Conservation (phyloP, 495 filamentous ascomycete species). For the Podospora australis region DNA sequence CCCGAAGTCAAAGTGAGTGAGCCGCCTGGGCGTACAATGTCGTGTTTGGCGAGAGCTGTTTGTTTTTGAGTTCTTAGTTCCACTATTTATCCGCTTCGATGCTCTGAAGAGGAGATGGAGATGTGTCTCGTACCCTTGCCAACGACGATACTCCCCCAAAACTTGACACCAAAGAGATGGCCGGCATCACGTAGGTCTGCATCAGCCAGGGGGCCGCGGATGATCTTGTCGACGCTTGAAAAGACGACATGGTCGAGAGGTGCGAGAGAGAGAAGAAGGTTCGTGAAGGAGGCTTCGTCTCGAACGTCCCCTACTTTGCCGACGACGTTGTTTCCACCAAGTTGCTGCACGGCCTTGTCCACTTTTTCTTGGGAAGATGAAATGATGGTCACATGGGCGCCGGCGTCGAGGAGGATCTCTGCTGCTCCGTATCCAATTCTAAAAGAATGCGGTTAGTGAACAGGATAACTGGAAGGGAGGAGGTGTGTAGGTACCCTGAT, state of each 20-base stretch:
- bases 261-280: slow-evolving; percentile 24
- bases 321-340: slow-evolving; percentile 15
- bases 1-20: slow-evolving; percentile 52
- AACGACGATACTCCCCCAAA: slow-evolving; percentile 35
- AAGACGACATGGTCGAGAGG: slow-evolving; percentile 40
- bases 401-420: slow-evolving; percentile 36
- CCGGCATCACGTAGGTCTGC: slow-evolving; percentile 32
- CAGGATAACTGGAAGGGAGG: not conserved
- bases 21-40: slow-evolving; percentile 34
- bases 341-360: slow-evolving; percentile 21
- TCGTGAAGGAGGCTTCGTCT: slow-evolving; percentile 30
- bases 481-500: slow-evolving; percentile 19
- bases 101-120: not conserved
- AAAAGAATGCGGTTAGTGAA: not conserved
- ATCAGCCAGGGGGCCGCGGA: slow-evolving; percentile 33
- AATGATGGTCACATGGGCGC: slow-evolving; percentile 42
- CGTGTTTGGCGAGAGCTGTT: slow-evolving; percentile 31
- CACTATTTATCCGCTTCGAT: too few relatives aligned
- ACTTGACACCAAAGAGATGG: slow-evolving; percentile 39
- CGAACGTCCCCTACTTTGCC: slow-evolving; percentile 32
- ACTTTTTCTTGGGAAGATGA: slow-evolving; percentile 37
- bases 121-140: slow-evolving; percentile 28
- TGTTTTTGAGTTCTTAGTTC: not conserved
- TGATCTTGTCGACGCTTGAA: slow-evolving; percentile 39
- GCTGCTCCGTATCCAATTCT: slow-evolving; percentile 49